phyloP scores from a whole-genome alignment of 2,329 filamentous ascomycete species.

The Helicocarpus griseus region DNA sequence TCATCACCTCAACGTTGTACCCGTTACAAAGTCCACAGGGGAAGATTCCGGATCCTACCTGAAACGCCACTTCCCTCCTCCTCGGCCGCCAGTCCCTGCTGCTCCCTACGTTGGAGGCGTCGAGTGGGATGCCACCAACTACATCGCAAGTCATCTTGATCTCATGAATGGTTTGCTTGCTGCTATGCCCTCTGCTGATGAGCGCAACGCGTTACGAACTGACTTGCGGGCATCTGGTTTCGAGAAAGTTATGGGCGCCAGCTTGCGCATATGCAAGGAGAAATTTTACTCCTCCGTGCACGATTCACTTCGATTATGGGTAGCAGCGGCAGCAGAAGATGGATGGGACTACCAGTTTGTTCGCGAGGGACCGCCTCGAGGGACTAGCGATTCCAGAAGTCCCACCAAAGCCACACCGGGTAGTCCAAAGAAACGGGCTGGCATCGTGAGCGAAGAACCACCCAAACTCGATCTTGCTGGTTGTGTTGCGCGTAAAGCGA shows the following conservation, averaged over 20 bases:
- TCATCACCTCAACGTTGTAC: conserved; percentile 81
- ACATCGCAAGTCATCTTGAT: conserved; percentile 84
- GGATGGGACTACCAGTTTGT: conserved; percentile 79
- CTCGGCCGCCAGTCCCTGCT: conserved; percentile 81
- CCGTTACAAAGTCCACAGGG: conserved; percentile 32
- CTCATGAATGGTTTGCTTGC: conserved; percentile 85
- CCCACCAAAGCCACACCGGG: conserved; percentile 33
- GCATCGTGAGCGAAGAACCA: conserved; percentile 38
- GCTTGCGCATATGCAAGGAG: conserved; percentile 84
- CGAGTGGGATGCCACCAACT: conserved; percentile 98
- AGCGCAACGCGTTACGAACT: conserved; percentile 68
- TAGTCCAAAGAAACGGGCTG: conserved; percentile 34
- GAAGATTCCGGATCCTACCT: conserved; percentile 12
- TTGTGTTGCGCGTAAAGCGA: conserved; percentile 20
- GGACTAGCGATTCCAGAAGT: conserved; percentile 35
- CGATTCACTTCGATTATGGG: conserved; percentile 80
- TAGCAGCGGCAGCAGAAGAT: conserved; percentile 76
- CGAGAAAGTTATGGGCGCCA: conserved; percentile 80
- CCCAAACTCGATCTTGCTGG: conserved; percentile 49
- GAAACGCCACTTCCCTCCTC: conserved; percentile 67
- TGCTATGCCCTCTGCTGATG: conserved; percentile 57
- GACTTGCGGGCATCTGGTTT: conserved; percentile 76
- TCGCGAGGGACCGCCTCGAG: conserved; percentile 42
- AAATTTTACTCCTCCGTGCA: conserved; percentile 95
- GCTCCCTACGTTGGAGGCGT: conserved; percentile 95